Percentiles rank a stretch among this genome's conserved stretches.
These are phyloP conservation scores for Raddia distichophylla DNA, from an alignment of 176 grass and related monocot species.

Conservation along the genomic window DNA sequence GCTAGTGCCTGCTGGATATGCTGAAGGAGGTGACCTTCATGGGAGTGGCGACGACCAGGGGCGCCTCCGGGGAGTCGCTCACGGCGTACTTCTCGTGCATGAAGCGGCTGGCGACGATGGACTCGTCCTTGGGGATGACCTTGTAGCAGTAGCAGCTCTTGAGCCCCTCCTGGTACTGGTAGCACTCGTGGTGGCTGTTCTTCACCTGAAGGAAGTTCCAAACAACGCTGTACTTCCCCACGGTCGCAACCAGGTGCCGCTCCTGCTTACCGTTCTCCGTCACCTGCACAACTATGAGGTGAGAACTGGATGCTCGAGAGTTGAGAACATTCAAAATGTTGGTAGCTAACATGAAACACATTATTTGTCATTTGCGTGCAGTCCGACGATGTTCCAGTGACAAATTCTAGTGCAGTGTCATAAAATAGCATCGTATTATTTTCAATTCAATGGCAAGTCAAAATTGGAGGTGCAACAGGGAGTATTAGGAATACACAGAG, in stretches of 20 bases:
- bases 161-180: conserved; percentile 75
- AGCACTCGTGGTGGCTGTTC: conserved; percentile 87
- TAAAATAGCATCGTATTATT: background rate
- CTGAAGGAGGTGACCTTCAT: conserved; percentile 94
- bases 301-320: background rate
- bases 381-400: background rate
- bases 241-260: conserved; percentile 77
- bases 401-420: background rate
- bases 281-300: conserved; percentile 46
- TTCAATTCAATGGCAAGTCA: background rate
- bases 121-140: conserved; percentile 85
- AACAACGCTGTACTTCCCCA: conserved; percentile 88
- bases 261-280: conserved; percentile 84
- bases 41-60: conserved; percentile 81
- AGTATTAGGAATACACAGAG: too few species aligned
- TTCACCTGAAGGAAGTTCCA: conserved; percentile 97
- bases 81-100: conserved; percentile 90
- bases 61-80: conserved; percentile 71
- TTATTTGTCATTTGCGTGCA: background rate
- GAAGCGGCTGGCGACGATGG: conserved; percentile 75
- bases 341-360: background rate
- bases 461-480: background rate
- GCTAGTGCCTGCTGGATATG: conserved; percentile 61
- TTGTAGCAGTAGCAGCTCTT: conserved; percentile 97
- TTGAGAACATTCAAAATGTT: background rate